Evolutionary conservation across 2,329 filamentous ascomycete genomes (phyloP).

Genomic region (Graphium sp.): DNA sequence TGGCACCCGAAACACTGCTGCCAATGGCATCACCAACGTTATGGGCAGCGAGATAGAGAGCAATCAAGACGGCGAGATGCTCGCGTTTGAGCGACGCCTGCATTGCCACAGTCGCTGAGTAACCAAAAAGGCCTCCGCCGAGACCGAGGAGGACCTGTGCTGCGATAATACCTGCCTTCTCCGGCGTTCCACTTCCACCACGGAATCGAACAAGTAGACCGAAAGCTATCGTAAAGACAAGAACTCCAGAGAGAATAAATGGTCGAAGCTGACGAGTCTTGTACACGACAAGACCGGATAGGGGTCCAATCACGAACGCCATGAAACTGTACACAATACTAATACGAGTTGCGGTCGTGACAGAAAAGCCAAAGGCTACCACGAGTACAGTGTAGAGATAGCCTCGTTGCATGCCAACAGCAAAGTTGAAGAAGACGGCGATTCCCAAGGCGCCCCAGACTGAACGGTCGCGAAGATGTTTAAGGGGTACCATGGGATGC

Average conservation of each 20-base stretch:
- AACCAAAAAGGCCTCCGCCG: conserved; percentile 44
- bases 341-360: conserved; percentile 39
- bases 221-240: conserved; percentile 45
- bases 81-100: conserved; percentile 24
- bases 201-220: conserved; percentile 47
- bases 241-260: conserved; percentile 45
- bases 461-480: conserved; percentile 43
- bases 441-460: conserved; percentile 48
- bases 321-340: conserved; percentile 38
- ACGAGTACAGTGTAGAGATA: conserved; percentile 46
- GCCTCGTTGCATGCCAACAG: conserved; percentile 47
- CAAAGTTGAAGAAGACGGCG: conserved; percentile 34
- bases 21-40: conserved; percentile 44
- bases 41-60: conserved; percentile 46
- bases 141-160: conserved; percentile 46
- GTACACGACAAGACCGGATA: conserved; percentile 39
- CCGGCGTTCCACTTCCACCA: conserved; percentile 25
- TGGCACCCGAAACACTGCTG: conserved; percentile 40
- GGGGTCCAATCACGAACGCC: conserved; percentile 38
- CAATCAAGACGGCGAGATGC: conserved; percentile 45
- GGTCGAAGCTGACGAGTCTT: conserved; percentile 40
- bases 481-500: conserved; percentile 42
- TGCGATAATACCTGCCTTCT: conserved; percentile 39
- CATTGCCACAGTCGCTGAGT: conserved; percentile 25
- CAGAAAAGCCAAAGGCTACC: conserved; percentile 43